Conservation (phyloP, 2,329 filamentous ascomycete species). For the Periconia sp. region DNA sequence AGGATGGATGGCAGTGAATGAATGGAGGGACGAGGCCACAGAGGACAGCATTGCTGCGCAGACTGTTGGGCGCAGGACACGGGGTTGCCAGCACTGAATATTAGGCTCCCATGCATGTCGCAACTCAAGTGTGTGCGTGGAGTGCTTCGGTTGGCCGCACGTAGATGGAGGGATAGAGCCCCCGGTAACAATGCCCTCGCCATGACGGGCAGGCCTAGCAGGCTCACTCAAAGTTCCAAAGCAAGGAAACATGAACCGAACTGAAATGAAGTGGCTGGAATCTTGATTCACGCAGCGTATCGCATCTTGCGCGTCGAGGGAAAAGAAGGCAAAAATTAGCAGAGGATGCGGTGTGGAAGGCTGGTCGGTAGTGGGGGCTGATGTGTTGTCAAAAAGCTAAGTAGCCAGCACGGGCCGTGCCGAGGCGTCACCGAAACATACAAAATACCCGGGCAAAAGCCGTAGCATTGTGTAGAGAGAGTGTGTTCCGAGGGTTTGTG, state of each 20-base stretch:
- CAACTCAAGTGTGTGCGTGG: slow-evolving; percentile 34
- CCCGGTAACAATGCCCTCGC: slow-evolving; percentile 23
- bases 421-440: neutral
- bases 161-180: slow-evolving; percentile 10
- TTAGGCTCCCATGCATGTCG: slow-evolving; percentile 29
- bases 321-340: neutral
- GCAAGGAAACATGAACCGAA: neutral
- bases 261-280: neutral
- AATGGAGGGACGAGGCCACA: slow-evolving; percentile 12
- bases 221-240: neutral
- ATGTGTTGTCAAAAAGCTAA: neutral
- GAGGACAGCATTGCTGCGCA: slow-evolving; percentile 10
- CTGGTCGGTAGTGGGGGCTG: neutral
- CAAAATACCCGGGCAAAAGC: too few relatives aligned
- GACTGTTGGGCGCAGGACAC: slow-evolving; percentile 22
- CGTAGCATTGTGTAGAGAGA: too few relatives aligned
- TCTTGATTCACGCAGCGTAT: neutral
- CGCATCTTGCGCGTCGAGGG: neutral
- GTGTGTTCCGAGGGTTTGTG: too few relatives aligned
- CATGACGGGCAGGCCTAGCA: neutral
- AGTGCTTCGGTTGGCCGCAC: slow-evolving; percentile 33
- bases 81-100: slow-evolving; percentile 18
- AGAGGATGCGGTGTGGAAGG: neutral
- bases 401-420: neutral
- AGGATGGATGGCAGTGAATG: slow-evolving; percentile 4